Percentiles rank a stretch among this genome's conserved stretches.
Conservation (phyloP, 176 grass and related monocot species). For the Paspalum vaginatum region DNA sequence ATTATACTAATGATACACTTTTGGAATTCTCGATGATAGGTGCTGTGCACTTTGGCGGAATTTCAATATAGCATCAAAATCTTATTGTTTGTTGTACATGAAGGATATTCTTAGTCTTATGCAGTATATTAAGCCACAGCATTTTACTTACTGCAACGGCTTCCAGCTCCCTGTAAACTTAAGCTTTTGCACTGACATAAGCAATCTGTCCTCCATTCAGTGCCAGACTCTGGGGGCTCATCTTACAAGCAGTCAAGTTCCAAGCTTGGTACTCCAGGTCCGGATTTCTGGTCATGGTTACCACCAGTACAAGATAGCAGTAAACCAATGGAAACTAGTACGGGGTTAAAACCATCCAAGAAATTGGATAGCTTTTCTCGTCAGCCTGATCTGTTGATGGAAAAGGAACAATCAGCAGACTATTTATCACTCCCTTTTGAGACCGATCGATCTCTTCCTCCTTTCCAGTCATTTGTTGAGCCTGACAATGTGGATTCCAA, state of each 20-base stretch:
- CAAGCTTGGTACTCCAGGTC: slow-evolving; percentile 75
- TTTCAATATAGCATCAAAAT: not conserved
- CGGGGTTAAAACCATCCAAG: slow-evolving; percentile 48
- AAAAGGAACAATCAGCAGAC: slow-evolving; percentile 70
- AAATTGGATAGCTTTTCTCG: slow-evolving; percentile 52
- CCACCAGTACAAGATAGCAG: slow-evolving; percentile 60
- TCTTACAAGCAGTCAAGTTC: slow-evolving; percentile 42
- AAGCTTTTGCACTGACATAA: slow-evolving; percentile 31
- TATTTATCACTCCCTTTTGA: slow-evolving; percentile 74
- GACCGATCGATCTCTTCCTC: slow-evolving; percentile 71
- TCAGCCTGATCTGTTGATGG: slow-evolving; percentile 71
- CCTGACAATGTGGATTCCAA: slow-evolving; percentile 53
- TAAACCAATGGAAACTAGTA: slow-evolving; percentile 38
- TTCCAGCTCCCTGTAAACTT: not conserved
- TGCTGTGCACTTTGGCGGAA: not conserved
- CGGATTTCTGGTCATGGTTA: slow-evolving; percentile 97
- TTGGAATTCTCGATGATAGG: not conserved
- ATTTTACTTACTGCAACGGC: not conserved
- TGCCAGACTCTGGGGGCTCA: slow-evolving; percentile 28
- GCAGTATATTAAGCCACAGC: not conserved
- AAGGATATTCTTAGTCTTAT: slow-evolving; percentile 10
- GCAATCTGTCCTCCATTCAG: slow-evolving; percentile 43
- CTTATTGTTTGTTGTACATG: slow-evolving; percentile 7
- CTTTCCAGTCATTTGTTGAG: slow-evolving; percentile 75
- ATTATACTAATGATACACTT: slow-evolving; percentile 18